A percentile compares a stretch with the other conserved stretches of the same genome.
Evolutionary conservation across 176 grass and related monocot species (phyloP).

Genomic region (Avena atlantica): DNA sequence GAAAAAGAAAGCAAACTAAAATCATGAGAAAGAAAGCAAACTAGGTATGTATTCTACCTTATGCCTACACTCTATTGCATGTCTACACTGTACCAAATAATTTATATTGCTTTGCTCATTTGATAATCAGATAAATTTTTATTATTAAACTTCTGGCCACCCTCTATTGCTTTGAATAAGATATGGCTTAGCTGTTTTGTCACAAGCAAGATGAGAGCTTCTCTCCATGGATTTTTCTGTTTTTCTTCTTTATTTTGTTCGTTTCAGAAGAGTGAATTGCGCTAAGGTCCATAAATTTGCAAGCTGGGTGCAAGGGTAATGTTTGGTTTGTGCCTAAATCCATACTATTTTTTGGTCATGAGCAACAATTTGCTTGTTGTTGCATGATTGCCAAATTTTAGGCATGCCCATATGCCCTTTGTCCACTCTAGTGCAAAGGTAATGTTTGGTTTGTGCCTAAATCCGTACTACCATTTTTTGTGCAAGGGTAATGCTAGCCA

Average conservation of each 20-base stretch:
- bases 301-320: not conserved
- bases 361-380: slow-evolving; percentile 4
- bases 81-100: not conserved
- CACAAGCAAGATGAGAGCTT: not conserved
- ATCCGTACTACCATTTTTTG: too few species aligned
- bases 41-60: slow-evolving; percentile 18
- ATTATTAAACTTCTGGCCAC: not conserved
- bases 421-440: not conserved
- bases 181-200: not conserved
- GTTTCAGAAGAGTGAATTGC: not conserved
- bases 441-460: too few species aligned
- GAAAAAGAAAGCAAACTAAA: not conserved
- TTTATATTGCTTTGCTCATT: slow-evolving; percentile 35
- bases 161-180: slow-evolving; percentile 11
- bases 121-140: slow-evolving; percentile 4
- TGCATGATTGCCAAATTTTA: slow-evolving; percentile 6
- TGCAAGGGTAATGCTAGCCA: not conserved
- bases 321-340: not conserved
- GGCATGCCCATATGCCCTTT: not conserved
- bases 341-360: not conserved
- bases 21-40: not conserved
- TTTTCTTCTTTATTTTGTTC: not conserved
- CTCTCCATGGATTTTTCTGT: not conserved
- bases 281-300: not conserved
- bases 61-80: too few species aligned